Base-by-base conservation (phyloP, 768 basidiomycete species). In the Pisolithus microcarpus region DNA sequence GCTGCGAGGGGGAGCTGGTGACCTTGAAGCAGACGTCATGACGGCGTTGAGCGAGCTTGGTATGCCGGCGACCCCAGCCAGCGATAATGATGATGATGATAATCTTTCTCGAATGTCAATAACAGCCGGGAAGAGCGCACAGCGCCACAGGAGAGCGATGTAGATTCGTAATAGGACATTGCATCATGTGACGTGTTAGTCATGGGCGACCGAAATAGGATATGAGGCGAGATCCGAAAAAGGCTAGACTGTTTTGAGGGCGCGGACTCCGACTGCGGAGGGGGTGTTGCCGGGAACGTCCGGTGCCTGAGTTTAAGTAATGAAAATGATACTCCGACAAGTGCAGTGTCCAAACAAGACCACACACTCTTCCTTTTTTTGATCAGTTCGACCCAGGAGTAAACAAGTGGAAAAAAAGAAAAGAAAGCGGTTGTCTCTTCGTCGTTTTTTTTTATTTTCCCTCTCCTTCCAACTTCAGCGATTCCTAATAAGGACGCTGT, bases 391-490 rank as follows among this genome's bases (percentile, higher is more conserved):
- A n/a, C n/a, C n/a, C n/a, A n/a, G n/a, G n/a, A n/a, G n/a, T n/a
- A n/a, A n/a, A n/a, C n/a, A n/a, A n/a, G n/a, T n/a, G n/a, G 7
- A 30, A 10, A 30, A 10, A 23, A 23, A 23, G 4, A 23, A 23
- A 23, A 23, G 21, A 23, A 10, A 30, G 9, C 5, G 30, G n/a
- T n/a, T n/a, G n/a, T n/a, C n/a, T 67, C 63, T 67, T 67, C 28
- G 5, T 9, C 6, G 1, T 28, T 7, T 28, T 28, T 9, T 28
- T 6, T 28, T 6, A 7, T 6, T 68, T 67, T 69, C 67, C 57
- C 62, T 67, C 67, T 67, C 67, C 67, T 69, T 70, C 66, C 66
- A 68, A 70, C 66, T 68, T 70, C 68, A 68, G 66, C 66, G 66
- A 68, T 68, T 70, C 67, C 67, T 70, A 63, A 66, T 69, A 70